Conservation (phyloP, 129 eudicot species). For the Dittrichia graveolens region DNA sequence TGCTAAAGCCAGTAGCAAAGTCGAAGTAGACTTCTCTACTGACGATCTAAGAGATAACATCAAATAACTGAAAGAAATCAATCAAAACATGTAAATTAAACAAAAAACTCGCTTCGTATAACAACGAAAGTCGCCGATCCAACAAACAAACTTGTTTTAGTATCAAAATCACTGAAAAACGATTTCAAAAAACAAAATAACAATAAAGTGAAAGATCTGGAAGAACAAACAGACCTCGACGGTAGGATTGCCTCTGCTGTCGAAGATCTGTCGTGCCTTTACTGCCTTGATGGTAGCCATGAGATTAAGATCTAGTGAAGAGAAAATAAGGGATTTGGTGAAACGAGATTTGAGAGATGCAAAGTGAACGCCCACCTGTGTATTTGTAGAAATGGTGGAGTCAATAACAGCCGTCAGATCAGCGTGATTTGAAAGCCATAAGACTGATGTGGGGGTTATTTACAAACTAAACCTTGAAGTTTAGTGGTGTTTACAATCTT, state of each 20-base stretch:
- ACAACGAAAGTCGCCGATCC: conserved; percentile 16
- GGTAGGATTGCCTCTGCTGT: conserved; percentile 99
- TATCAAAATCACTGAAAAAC: neutral
- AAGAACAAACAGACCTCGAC: conserved; percentile 66
- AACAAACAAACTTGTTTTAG: neutral
- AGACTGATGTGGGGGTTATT: conserved; percentile 1
- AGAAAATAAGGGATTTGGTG: conserved; percentile 24
- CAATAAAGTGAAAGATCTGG: neutral
- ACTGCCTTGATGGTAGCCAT: conserved; percentile 77
- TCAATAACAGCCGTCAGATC: conserved; percentile 51
- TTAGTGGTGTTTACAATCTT: conserved; percentile 4
- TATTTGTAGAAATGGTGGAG: conserved; percentile 41
- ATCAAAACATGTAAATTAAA: neutral
- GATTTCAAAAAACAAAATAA: neutral
- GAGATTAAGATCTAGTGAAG: conserved; percentile 35
- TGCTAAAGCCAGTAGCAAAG: neutral
- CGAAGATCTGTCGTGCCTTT: conserved; percentile 95
- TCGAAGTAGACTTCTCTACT: neutral
- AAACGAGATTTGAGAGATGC: conserved; percentile 13
- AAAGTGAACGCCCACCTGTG: neutral
- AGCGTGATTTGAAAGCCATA: conserved; percentile 26
- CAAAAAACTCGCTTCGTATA: neutral
- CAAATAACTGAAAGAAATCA: no score
- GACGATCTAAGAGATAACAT: no score
- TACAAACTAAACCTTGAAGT: conserved; percentile 23